phyloP scores from a whole-genome alignment of 2,329 filamentous ascomycete species.

The Biscogniauxia marginata region DNA sequence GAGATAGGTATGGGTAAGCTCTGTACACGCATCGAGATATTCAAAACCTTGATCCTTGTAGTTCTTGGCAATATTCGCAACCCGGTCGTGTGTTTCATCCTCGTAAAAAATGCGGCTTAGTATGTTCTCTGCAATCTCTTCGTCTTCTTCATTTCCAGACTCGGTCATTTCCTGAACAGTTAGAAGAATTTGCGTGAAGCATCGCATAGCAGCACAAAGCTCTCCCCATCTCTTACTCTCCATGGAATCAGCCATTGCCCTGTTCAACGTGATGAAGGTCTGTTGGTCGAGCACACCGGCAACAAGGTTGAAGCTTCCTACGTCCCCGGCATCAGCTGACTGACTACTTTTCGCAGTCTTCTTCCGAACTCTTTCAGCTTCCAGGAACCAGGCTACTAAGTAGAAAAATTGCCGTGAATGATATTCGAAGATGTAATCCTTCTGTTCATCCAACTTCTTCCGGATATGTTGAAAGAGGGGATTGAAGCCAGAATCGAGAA shows the following conservation, averaged over 20 bases:
- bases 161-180: conserved; percentile 91
- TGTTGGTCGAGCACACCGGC: conserved; percentile 91
- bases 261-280: conserved; percentile 86
- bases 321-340: conserved; percentile 44
- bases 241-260: conserved; percentile 73
- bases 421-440: conserved; percentile 72
- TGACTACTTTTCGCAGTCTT: conserved; percentile 51
- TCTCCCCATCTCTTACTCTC: conserved; percentile 87
- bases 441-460: conserved; percentile 87
- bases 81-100: conserved; percentile 85
- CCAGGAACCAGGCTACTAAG: conserved; percentile 86
- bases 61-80: conserved; percentile 75
- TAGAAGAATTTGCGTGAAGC: conserved; percentile 89
- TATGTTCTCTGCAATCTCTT: conserved; percentile 97
- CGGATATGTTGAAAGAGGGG: conserved; percentile 82
- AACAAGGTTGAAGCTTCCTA: conserved; percentile 81
- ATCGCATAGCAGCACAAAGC: conserved; percentile 83
- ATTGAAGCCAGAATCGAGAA: conserved; percentile 94
- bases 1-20: conserved; percentile 87
- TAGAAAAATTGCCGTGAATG: conserved; percentile 90
- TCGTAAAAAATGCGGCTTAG: conserved; percentile 98
- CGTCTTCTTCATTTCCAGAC: conserved; percentile 83
- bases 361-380: conserved; percentile 75
- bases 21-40: conserved; percentile 88
- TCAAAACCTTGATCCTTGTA: conserved; percentile 94